Evolutionary conservation across 2,329 filamentous ascomycete genomes (phyloP), one percentile per base, ranked within the genome.

Genomic region (Emericellopsis cladophorae): DNA sequence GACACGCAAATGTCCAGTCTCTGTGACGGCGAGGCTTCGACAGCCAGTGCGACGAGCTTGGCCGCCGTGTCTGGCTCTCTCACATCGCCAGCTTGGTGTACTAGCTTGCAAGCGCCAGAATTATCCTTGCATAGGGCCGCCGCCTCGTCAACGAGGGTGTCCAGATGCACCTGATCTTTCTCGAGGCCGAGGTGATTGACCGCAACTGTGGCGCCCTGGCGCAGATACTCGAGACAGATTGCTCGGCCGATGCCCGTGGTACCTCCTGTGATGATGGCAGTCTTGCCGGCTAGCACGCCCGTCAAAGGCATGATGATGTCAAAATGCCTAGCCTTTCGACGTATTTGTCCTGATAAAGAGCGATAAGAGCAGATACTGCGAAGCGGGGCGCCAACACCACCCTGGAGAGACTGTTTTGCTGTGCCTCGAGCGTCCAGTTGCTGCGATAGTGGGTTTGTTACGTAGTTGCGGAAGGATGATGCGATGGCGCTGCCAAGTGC

Each of bases 161-260:
- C 57, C 31, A 78, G 65, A 51, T 79, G 72, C 4, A 52, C 45
- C 29, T 57, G 50, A 58, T 80, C 76, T 36, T 60, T 60, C 4
- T 61, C 56, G 7, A 77, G 67, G 42, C 74, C 82, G 3, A 89
- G 73, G 55, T 92, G 84, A 65, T 92, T 94, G 7, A 93, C 76
- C 23, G 83, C 78, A 29, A 93, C 84, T 55, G 75, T 73, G 50
- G 82, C 83, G 9, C 26, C 87, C 51, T 93, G 84, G 5, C 71
- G 68, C 41, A 90, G 65, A 57, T 84, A 93, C 51, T 80, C 81
- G 39, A 94, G 71, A 33, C 82, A 79, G 46, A 94, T 93, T 49
- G 86, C 88, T 48, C 84, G 76, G 40, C 88, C 88, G 51, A 94
- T 94, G 42, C 87, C 87, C 1, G 86, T 93, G 4, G 82, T 81